Conservation (phyloP, 257 asterid genomes). For the Avicennia marina region DNA sequence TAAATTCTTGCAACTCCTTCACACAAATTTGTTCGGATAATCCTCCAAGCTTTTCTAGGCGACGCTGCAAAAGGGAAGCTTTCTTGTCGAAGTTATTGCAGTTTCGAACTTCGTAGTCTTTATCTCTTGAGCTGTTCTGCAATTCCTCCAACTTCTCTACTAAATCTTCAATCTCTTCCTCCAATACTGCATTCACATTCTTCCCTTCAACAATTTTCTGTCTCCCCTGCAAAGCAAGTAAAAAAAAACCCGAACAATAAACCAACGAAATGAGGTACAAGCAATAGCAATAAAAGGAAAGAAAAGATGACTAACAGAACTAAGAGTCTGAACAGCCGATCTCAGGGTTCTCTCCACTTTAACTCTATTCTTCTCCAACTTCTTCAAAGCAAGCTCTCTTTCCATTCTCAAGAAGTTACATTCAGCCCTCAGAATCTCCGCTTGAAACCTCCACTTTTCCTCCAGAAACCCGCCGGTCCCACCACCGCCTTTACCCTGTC, state of each 20-base stretch:
- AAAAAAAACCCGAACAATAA: too few relatives aligned
- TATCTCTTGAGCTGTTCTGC: constrained; percentile 33
- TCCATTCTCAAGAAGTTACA: constrained; percentile 74
- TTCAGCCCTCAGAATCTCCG: constrained; percentile 85
- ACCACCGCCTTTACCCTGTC: neutral
- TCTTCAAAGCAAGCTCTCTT: constrained; percentile 66
- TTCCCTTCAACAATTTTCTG: constrained; percentile 55
- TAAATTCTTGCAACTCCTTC: constrained; percentile 25
- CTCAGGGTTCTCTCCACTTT: constrained; percentile 60
- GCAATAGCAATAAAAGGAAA: too few relatives aligned
- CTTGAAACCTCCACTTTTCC: constrained; percentile 74
- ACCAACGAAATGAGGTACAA: too few relatives aligned
- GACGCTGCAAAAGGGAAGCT: constrained; percentile 46
- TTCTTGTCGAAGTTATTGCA: constrained; percentile 63
- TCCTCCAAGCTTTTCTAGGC: constrained; percentile 51
- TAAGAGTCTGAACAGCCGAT: constrained; percentile 75
- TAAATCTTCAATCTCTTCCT: constrained; percentile 67
- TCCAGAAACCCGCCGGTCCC: neutral
- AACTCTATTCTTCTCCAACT: constrained; percentile 56
- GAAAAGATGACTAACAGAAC: constrained; percentile 42
- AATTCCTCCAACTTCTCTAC: constrained; percentile 48
- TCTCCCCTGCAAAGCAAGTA: constrained; percentile 45
- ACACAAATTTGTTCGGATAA: constrained; percentile 20
- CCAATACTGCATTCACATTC: constrained; percentile 41
- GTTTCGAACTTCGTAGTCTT: constrained; percentile 24